Conservation (phyloP, 345 rosid genomes). For the Linum tenue region DNA sequence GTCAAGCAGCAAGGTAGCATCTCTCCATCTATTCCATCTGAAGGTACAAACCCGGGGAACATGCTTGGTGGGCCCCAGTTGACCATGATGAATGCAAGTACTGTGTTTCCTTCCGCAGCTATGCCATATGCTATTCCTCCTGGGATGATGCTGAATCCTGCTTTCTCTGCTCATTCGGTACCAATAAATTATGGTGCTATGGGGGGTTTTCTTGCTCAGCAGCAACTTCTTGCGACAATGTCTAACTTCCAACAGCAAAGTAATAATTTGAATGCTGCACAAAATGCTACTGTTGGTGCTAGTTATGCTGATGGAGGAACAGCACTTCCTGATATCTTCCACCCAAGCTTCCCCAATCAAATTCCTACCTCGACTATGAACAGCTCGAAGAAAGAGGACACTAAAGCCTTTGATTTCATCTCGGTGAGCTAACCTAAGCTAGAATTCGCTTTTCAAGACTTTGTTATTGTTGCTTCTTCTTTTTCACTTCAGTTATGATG, state of each 20-base stretch:
- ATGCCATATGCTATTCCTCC: conserved; percentile 54
- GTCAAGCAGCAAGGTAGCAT: conserved; percentile 30
- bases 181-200: conserved; percentile 55
- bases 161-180: conserved; percentile 51
- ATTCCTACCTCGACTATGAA: conserved; percentile 47
- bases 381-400: conserved; percentile 68
- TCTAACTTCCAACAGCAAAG: conserved; percentile 67
- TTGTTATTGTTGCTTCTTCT: not conserved
- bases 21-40: conserved; percentile 33
- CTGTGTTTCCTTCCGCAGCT: conserved; percentile 40
- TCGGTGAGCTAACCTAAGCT: conserved; percentile 48
- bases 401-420: conserved; percentile 89
- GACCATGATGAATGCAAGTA: conserved; percentile 36
- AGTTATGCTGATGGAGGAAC: conserved; percentile 35
- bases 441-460: not conserved
- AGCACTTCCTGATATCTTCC: conserved; percentile 79
- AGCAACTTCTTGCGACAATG: conserved; percentile 68
- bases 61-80: conserved; percentile 36
- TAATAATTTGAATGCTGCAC: conserved; percentile 35
- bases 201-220: conserved; percentile 66
- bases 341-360: conserved; percentile 52
- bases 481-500: conserved; percentile 9
- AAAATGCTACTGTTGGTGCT: conserved; percentile 29
- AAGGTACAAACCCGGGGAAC: conserved; percentile 35
- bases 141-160: conserved; percentile 56